Evolutionary conservation across 2,329 filamentous ascomycete species (phyloP), one percentile per base, ranked within the genome.

Genomic region (Penicillium decumbens): DNA sequence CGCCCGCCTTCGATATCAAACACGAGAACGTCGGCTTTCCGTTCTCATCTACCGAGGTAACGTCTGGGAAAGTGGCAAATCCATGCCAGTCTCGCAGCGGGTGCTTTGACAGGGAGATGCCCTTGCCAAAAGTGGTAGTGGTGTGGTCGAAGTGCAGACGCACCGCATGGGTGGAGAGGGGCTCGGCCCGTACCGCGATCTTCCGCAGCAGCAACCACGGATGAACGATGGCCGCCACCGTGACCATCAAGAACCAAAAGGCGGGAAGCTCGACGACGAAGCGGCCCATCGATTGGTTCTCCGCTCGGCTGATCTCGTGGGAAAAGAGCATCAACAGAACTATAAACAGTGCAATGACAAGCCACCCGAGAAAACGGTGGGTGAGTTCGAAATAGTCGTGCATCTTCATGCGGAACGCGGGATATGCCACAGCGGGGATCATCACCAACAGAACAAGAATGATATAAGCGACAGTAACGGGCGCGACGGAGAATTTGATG

Each of bases 301-400:
- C 49, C 18, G 66, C 65, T 12, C 59, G 58, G 15, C 70, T 63
- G n/a, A 71, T 65, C 32, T 74, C 65, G 43, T 77, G 69, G n/a
- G 76, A 70, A 29, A 80, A 70, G 8, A 87, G 69, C 37, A 87
- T 63, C 7, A 79, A 76, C 51, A 86, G 79, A 0, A 71, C 76
- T 79, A 87, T 86, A 63, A 90, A 84, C 28, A 89, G 69, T 1
- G 70, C 74, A 5, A 89, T 73, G 8, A 81, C 75, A 9, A 77
- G 74, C 87, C 87, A 90, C n/a, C 85, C 87, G 4, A 78, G 78
- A 65, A 87, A 89, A 41, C 87, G 83, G 68, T 90, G 87, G 41
- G 79, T 79, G 41, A 80, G 70, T 70, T 90, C 87, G 63, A 89
- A 90, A 49, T 77, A 67, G 67, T 90, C 80, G 71, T 90, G 87